Base-by-base conservation (phyloP, 177 flowering plant genomes). In the Vitis hybrid region DNA sequence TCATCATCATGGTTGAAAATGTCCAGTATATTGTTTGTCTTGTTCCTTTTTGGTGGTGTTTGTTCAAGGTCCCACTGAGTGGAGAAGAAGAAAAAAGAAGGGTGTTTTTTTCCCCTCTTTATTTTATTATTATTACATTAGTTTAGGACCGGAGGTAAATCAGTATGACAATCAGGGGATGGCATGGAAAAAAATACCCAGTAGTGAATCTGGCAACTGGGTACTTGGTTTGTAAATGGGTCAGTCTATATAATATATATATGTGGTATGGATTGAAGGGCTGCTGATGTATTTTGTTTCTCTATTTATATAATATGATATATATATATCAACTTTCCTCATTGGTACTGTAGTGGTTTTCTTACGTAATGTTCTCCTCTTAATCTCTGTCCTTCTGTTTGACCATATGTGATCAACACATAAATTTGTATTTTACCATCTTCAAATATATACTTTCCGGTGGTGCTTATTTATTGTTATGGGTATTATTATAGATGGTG, bases 41-140 rank as follows among this genome's bases (percentile, higher is more conserved):
- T 64, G 12, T 72, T 21, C 1, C 23, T 70, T 11, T 4, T 61
- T 59, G 65, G 32, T 59, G 30, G 39, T 72, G 60, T 26, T 66
- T 65, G 59, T 64, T 60, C 51, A 32, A 49, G 73, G 62, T 51
- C 23, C 52, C 61, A 70, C 62, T 70, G 61, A 70, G 66, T 51
- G 34, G 54, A 62, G 67, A 62, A 14, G 66, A 12, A 30, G 32
- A 49, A 59, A 59, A 60, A 17, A 17, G 18, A 7, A 9, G 57
- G 64, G 54, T 59, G n/a, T 45, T 68, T 10, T 54, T 55, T 52
- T 52, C 9, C 9, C 48, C 48, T 39, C 9, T 39, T 39, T 39
- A 39, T 14, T 30, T 30, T 55, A 14, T 55, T n/a, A 14, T 55
- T 55, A 55, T 55, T 55, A 55, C 0, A 1, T 13, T 55, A 55